These are phyloP conservation scores for Fusarium aywerte DNA, from an alignment of 2,329 filamentous ascomycete species.

Conservation along the genomic window DNA sequence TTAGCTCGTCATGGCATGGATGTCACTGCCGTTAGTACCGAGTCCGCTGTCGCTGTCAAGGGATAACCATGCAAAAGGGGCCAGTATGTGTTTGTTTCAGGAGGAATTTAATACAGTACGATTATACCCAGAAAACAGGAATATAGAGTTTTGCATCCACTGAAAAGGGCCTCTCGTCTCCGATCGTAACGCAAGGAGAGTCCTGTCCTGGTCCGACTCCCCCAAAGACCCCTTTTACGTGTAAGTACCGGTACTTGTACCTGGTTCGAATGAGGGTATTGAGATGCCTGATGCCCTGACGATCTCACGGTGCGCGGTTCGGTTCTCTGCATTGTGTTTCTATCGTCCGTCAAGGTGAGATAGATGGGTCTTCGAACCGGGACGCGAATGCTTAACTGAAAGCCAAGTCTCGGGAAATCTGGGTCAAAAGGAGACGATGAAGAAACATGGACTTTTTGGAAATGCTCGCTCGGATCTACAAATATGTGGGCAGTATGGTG, in stretches of 20 bases:
- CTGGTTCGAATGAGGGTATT: background rate
- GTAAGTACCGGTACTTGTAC: slow-evolving; percentile 28
- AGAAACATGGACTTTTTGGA: background rate
- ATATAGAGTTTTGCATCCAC: slow-evolving; percentile 4
- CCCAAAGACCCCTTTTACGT: slow-evolving; percentile 8
- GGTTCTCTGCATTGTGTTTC: slow-evolving; percentile 11
- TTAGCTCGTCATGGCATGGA: slow-evolving; percentile 6
- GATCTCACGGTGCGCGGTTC: slow-evolving; percentile 6
- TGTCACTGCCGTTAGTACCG: background rate
- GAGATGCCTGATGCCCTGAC: background rate
- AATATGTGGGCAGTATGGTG: slow-evolving; percentile 18
- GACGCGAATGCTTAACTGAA: slow-evolving; percentile 33
- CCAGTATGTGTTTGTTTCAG: slow-evolving; percentile 22
- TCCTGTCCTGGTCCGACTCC: background rate
- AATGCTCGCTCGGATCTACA: slow-evolving; percentile 22
- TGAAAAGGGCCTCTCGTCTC: background rate
- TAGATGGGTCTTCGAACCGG: slow-evolving; percentile 11
- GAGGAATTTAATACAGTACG: slow-evolving; percentile 17
- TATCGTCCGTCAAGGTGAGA: background rate
- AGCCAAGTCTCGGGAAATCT: slow-evolving; percentile 34
- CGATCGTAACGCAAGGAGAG: slow-evolving; percentile 5
- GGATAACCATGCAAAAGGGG: background rate
- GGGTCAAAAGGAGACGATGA: background rate
- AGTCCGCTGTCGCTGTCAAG: slow-evolving; percentile 6
- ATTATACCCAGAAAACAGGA: slow-evolving; percentile 1